Base-by-base conservation (phyloP, 2,329 filamentous ascomycete species). In the Cladosporium sp. region DNA sequence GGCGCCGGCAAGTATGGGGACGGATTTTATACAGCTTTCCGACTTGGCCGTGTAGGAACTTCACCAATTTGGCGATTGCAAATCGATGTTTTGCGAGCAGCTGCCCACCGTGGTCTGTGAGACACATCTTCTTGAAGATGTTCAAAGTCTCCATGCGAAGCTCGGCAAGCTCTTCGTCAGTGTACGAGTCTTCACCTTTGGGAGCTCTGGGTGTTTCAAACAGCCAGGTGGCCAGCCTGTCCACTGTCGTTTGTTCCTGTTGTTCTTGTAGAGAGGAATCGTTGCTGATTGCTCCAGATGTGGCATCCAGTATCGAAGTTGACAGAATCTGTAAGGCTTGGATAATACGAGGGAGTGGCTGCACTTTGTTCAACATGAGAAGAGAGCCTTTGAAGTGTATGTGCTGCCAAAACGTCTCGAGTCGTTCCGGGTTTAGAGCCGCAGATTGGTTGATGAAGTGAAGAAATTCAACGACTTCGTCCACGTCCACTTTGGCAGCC, bases 41-140 rank as follows among this genome's bases (percentile, higher is more conserved):
- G 16, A 97, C 79, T 69, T 90, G 87, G 68, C 92, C 90, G 66
- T 95, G 89, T 60, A 93, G 86, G 53, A 90, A 87, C 28, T 88
- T 86, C 28, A 96, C 88, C 0, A 97, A 80, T 3, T 91, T 86
- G 1, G 91, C 92, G 18, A 96, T 86, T 14, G 88, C 88, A 48
- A 85, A 86, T 3, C 85, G 84, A 75, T 95, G 90, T 5, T 81
- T 79, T 0, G 89, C 90, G 10, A 97, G 83, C 54, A 90, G 85
- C 26, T 82, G 75, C 1, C 85, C 84, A 10, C 89, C 89, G 71
- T 90, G 86, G 0, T 83, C 78, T n/a, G 86, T 86, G 6, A 82
- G 79, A 1, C 86, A 85, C 74, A 93, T 89, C 1, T 84, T 80
- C n/a, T 83, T 77, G 21, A 85, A 77, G 26, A 82, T 77, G 28